Conservation (phyloP, 1,284 basidiomycete genomes). For the Sanghuangporus sanghuang region DNA sequence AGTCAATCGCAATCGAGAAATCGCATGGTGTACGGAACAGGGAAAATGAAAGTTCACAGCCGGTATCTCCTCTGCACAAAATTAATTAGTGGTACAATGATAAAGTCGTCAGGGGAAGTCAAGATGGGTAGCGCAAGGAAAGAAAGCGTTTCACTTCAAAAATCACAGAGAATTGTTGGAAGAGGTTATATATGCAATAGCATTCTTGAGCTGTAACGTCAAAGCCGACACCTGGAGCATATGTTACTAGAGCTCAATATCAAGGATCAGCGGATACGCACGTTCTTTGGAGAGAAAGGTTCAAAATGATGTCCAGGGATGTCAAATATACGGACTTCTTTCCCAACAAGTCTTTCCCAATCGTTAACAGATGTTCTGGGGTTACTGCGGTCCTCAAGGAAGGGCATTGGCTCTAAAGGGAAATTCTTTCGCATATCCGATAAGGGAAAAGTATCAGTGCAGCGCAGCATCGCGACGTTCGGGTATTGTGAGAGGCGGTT, state of each 20-base stretch:
- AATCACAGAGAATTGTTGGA: neutral
- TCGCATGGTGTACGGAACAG: neutral
- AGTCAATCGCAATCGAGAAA: neutral
- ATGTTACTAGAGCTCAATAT: neutral
- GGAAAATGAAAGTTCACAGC: neutral
- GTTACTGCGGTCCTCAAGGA: conserved; percentile 46
- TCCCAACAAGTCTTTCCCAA: conserved; percentile 44
- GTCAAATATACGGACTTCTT: conserved; percentile 39
- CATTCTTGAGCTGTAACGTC: conserved; percentile 9
- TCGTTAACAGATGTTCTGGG: conserved; percentile 30
- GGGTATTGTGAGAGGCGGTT: neutral
- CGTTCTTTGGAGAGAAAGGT: conserved; percentile 48
- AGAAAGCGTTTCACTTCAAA: neutral
- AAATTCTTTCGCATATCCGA: conserved; percentile 4
- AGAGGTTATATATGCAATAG: conserved; percentile 9
- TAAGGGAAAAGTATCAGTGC: conserved; percentile 6
- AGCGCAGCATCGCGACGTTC: conserved; percentile 16
- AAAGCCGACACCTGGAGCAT: neutral
- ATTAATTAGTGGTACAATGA: neutral
- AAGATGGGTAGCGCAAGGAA: neutral
- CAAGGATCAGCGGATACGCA: conserved; percentile 29
- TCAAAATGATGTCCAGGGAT: conserved; percentile 66
- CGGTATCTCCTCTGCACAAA: neutral
- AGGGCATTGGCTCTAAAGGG: conserved; percentile 34
- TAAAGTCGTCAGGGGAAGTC: neutral